Conservation (phyloP, 345 rosid genomes). For the Draba incana region DNA sequence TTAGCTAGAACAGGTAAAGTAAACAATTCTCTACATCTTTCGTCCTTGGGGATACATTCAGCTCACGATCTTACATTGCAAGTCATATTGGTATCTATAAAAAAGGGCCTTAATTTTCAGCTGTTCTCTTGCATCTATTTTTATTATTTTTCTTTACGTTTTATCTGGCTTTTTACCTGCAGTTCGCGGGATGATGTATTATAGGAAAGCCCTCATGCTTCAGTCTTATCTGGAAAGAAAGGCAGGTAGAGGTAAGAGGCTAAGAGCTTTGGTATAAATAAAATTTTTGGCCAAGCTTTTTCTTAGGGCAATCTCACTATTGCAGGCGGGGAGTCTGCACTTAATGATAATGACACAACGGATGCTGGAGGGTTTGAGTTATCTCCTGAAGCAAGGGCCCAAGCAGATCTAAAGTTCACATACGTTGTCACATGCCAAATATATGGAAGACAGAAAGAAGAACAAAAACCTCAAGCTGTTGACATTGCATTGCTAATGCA, state of each 20-base stretch:
- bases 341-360: conserved; percentile 51
- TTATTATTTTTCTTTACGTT: conserved; percentile 21
- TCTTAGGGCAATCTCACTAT: conserved; percentile 35
- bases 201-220: conserved; percentile 97
- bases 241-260: conserved; percentile 63
- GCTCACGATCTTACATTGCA: conserved; percentile 12
- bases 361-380: conserved; percentile 85
- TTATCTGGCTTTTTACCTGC: conserved; percentile 35
- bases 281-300: conserved; percentile 17
- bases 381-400: conserved; percentile 91
- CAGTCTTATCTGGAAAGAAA: conserved; percentile 81
- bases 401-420: conserved; percentile 88
- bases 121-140: conserved; percentile 17
- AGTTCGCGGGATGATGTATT: conserved; percentile 99
- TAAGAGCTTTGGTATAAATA: conserved; percentile 23
- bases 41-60: conserved; percentile 17
- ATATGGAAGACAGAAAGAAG: conserved; percentile 97
- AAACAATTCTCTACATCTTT: conserved; percentile 18
- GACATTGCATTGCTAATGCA: conserved; percentile 97
- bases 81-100: conserved; percentile 4
- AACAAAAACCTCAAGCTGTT: conserved; percentile 87
- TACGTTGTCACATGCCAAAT: conserved; percentile 96
- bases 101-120: not conserved
- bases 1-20: conserved; percentile 86
- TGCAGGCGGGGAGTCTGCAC: conserved; percentile 70